Percentiles rank a stretch among this genome's conserved stretches.
phyloP scores from a whole-genome alignment of 352 stramenopile genomes.

The Albugo candida region DNA sequence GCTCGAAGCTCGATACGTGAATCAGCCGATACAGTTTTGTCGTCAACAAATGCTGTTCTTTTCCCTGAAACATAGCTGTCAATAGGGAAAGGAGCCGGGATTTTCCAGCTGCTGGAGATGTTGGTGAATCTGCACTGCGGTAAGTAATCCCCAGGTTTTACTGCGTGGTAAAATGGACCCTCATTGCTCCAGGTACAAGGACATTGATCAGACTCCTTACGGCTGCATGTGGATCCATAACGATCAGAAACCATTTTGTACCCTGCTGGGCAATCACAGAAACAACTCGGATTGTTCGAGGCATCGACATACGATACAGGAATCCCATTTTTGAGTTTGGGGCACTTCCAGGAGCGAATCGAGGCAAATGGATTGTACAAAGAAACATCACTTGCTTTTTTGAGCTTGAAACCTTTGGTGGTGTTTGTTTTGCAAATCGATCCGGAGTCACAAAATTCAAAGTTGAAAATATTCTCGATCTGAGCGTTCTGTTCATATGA shows the following conservation, averaged over 20 bases:
- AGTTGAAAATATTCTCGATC: slow-evolving; percentile 8
- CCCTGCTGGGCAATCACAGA: slow-evolving; percentile 27
- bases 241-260: slow-evolving; percentile 6
- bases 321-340: slow-evolving; percentile 15
- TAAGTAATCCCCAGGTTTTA: slow-evolving; percentile 7
- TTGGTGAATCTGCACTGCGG: slow-evolving; percentile 15
- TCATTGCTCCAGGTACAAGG: slow-evolving; percentile 23
- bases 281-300: slow-evolving; percentile 21
- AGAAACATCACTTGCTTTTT: slow-evolving; percentile 22
- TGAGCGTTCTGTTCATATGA: slow-evolving; percentile 11
- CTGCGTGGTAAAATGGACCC: slow-evolving; percentile 9
- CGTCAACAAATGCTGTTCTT: slow-evolving; percentile 10
- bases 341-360: slow-evolving; percentile 17
- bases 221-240: not conserved
- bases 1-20: slow-evolving; percentile 5
- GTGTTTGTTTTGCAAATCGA: slow-evolving; percentile 9
- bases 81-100: slow-evolving; percentile 22
- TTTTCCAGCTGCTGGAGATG: slow-evolving; percentile 15
- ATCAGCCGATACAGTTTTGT: slow-evolving; percentile 6
- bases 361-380: slow-evolving; percentile 43
- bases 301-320: slow-evolving; percentile 24
- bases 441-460: slow-evolving; percentile 10
- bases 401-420: slow-evolving; percentile 17
- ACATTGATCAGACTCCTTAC: slow-evolving; percentile 3
- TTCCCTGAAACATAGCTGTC: slow-evolving; percentile 34